Percentiles rank a stretch among this genome's conserved stretches.
Conservation (phyloP, 139 green algal genomes). For the Chlamydomonas asymmetrica region DNA sequence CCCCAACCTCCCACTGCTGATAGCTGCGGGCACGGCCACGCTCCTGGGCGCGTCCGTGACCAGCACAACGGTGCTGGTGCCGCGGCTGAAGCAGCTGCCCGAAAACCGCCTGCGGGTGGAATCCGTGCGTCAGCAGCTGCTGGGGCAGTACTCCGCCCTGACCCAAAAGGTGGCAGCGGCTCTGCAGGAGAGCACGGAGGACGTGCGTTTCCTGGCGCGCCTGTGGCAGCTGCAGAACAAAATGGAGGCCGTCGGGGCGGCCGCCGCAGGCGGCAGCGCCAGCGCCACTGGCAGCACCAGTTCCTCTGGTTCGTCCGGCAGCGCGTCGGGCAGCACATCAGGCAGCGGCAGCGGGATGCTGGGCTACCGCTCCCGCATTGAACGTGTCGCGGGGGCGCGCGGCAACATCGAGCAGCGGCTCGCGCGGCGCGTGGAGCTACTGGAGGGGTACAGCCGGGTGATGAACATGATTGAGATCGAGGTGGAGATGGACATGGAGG, state of each 20-base stretch:
- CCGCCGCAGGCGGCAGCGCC: not conserved
- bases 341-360: not conserved
- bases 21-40: slow-evolving; percentile 42
- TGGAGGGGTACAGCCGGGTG: slow-evolving; percentile 79
- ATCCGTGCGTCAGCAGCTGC: slow-evolving; percentile 74
- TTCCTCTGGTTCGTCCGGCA: not conserved
- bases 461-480: slow-evolving; percentile 90
- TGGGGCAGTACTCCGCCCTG: slow-evolving; percentile 71
- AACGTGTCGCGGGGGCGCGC: slow-evolving; percentile 57
- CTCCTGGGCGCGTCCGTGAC: slow-evolving; percentile 40
- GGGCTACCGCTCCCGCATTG: slow-evolving; percentile 69
- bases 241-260: slow-evolving; percentile 73
- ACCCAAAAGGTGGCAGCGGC: slow-evolving; percentile 35
- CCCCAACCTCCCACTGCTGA: slow-evolving; percentile 70
- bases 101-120: slow-evolving; percentile 39
- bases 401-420: slow-evolving; percentile 75
- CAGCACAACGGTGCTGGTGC: slow-evolving; percentile 68
- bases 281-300: not conserved
- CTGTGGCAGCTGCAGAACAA: slow-evolving; percentile 91
- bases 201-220: slow-evolving; percentile 79
- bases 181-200: slow-evolving; percentile 56
- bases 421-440: slow-evolving; percentile 60
- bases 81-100: slow-evolving; percentile 81
- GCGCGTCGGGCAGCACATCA: not conserved
- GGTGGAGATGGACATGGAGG: slow-evolving; percentile 87